These are phyloP conservation scores for Peterozyma toletana DNA, from an alignment of 805 yeast species.

Conservation along the genomic window DNA sequence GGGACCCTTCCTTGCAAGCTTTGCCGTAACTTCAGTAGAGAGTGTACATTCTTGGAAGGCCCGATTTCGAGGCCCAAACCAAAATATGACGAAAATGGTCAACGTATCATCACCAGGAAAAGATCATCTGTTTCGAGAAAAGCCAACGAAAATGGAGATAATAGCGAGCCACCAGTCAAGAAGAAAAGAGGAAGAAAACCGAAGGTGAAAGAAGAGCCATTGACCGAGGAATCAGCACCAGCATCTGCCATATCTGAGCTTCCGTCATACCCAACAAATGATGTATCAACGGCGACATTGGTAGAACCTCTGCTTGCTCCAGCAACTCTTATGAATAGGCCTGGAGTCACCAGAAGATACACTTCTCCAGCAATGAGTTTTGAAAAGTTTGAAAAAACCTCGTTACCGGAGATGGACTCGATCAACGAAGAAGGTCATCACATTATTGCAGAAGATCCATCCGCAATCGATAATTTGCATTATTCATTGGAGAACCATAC, in stretches of 20 bases:
- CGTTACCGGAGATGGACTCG: not conserved
- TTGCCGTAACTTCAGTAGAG: conserved; percentile 22
- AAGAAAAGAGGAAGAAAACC: conserved; percentile 6
- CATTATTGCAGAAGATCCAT: not conserved
- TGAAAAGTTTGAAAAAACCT: not conserved
- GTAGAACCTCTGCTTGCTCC: not conserved
- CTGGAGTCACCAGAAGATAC: not conserved
- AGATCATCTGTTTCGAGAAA: conserved; percentile 3
- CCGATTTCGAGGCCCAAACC: conserved; percentile 17
- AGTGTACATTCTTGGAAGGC: conserved; percentile 25
- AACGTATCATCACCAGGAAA: conserved; percentile 4
- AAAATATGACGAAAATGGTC: conserved; percentile 8
- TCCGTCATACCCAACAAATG: not conserved
- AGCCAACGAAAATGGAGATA: not conserved
- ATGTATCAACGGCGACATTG: not conserved
- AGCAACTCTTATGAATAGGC: no score
- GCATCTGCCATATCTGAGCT: not conserved
- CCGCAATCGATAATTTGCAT: conserved; percentile 3
- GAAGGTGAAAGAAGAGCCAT: not conserved
- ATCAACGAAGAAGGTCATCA: not conserved
- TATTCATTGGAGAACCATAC: conserved; percentile 7
- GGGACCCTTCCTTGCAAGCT: conserved; percentile 23
- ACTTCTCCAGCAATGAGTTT: not conserved
- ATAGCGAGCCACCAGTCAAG: not conserved
- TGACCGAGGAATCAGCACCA: not conserved